Evolutionary conservation across 192 early-diverging fungal species (phyloP).

Genomic region (Coemansia sp.): DNA sequence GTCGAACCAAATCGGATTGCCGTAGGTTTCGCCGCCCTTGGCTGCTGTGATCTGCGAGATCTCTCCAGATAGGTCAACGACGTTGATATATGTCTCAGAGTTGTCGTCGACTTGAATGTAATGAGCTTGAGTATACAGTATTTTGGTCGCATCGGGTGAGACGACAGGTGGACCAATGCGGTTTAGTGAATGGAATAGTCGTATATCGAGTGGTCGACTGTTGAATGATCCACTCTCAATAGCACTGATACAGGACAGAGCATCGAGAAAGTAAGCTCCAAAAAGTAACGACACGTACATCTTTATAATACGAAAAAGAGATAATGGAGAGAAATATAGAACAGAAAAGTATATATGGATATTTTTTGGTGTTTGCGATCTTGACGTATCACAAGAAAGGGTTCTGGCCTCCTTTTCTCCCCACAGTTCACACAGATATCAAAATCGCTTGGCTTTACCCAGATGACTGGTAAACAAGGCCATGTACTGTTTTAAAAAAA

Average conservation of each 20-base stretch:
- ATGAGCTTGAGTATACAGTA: slow-evolving; percentile 24
- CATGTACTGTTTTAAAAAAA: neutral
- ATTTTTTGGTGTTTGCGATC: neutral
- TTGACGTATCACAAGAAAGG: neutral
- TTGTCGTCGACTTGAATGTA: slow-evolving; percentile 35
- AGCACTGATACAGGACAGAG: neutral
- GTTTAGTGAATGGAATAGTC: slow-evolving; percentile 26
- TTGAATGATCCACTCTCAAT: neutral
- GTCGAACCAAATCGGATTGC: slow-evolving; percentile 40
- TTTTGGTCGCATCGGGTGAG: slow-evolving; percentile 29
- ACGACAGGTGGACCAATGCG: slow-evolving; percentile 22
- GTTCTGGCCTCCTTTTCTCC: neutral
- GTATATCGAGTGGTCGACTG: slow-evolving; percentile 34
- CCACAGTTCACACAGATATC: neutral
- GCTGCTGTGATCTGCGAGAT: slow-evolving; percentile 15
- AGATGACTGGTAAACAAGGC: neutral
- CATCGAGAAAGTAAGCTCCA: neutral
- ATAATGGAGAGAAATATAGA: neutral
- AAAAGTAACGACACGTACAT: neutral
- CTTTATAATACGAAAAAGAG: neutral
- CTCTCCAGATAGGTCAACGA: slow-evolving; percentile 19
- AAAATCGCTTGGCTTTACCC: neutral
- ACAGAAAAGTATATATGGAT: neutral
- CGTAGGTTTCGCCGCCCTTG: slow-evolving; percentile 12
- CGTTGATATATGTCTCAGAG: slow-evolving; percentile 22